Conservation (phyloP, 176 grass and related monocot species). For the Rhynchospora pubera region DNA sequence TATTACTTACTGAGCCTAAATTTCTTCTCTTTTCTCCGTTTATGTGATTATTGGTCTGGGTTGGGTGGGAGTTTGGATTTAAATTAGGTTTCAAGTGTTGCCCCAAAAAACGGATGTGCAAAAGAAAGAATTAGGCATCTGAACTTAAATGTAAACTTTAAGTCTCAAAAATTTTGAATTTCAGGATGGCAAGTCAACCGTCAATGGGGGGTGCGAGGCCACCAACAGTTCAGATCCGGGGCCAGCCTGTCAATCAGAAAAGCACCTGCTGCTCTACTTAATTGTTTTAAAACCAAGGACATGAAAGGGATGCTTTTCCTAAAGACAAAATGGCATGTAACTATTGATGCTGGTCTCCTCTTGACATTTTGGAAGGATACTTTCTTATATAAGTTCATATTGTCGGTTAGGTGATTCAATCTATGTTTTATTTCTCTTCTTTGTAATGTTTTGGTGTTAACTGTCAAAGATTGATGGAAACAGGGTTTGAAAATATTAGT, state of each 20-base stretch:
- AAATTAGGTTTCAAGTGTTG: neutral
- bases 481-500: constrained; percentile 26
- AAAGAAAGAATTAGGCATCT: neutral
- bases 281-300: constrained; percentile 16
- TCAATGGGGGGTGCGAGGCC: constrained; percentile 31
- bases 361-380: constrained; percentile 21
- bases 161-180: neutral
- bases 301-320: constrained; percentile 15
- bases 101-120: neutral
- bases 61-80: neutral
- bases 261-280: constrained; percentile 52
- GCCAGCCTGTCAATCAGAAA: constrained; percentile 50
- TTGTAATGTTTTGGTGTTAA: constrained; percentile 15
- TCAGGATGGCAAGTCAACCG: constrained; percentile 72
- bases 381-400: constrained; percentile 23
- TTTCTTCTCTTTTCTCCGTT: neutral
- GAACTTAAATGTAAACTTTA: neutral
- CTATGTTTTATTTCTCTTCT: constrained; percentile 12
- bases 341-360: constrained; percentile 20
- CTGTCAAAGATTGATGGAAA: constrained; percentile 22
- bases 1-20: neutral
- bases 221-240: constrained; percentile 44
- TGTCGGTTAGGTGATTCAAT: constrained; percentile 19
- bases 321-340: constrained; percentile 24
- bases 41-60: neutral